Conservation (phyloP, 208 protist genomes). For the Porcisia deanei region DNA sequence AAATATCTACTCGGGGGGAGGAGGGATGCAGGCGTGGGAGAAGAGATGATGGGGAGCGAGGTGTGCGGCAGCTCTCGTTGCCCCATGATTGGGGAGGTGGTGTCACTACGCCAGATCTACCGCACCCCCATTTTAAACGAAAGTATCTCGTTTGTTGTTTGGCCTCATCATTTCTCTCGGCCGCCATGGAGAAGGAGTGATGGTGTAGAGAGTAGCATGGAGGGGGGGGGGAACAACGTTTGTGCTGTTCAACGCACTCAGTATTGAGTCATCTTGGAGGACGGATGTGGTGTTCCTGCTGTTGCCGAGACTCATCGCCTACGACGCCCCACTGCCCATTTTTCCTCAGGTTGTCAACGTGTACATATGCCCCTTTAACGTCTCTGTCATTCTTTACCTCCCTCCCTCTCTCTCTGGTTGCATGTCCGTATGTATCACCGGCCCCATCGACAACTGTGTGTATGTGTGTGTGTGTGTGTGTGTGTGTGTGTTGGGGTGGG, state of each 20-base stretch:
- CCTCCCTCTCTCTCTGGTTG: conserved; percentile 1
- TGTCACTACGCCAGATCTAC: not conserved
- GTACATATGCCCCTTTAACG: not conserved
- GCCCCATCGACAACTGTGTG: not conserved
- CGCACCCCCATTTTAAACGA: not conserved
- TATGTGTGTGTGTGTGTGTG: not conserved
- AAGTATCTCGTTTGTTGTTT: not conserved
- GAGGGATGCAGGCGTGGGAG: not conserved
- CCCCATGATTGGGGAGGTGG: not conserved
- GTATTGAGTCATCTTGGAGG: too few species aligned
- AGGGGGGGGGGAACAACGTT: not conserved
- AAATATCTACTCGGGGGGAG: not conserved
- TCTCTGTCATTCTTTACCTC: not conserved
- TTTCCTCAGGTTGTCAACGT: not conserved
- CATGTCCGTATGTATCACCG: not conserved
- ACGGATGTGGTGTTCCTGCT: too few species aligned
- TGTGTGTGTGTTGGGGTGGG: not conserved
- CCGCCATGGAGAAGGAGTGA: not conserved
- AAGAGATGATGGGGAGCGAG: too few species aligned
- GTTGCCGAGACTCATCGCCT: not conserved
- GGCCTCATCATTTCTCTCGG: not conserved
- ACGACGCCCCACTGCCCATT: not conserved
- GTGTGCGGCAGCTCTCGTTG: too few species aligned
- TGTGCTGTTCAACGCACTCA: not conserved
- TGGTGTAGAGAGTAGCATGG: not conserved